Evolutionary conservation across 176 grass and related monocot genomes (phyloP).

Genomic region (Eragrostis curvula): DNA sequence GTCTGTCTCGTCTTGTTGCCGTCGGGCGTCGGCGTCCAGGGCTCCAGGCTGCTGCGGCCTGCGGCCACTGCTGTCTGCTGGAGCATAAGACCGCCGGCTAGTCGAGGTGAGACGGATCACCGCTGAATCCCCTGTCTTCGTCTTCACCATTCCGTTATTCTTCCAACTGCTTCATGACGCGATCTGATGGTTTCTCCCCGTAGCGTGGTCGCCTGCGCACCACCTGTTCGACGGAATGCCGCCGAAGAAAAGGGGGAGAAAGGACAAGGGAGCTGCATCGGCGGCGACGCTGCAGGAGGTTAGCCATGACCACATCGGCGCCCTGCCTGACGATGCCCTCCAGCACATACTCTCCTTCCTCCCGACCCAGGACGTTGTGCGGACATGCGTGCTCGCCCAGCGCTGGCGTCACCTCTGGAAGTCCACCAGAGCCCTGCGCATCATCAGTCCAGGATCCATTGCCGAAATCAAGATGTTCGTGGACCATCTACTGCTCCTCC

Average conservation of each 20-base stretch:
- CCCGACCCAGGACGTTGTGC: background rate
- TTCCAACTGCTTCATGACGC: too few relatives aligned
- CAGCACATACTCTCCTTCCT: background rate
- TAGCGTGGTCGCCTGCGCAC: background rate
- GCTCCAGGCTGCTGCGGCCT: too few relatives aligned
- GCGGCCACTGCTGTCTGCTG: too few relatives aligned
- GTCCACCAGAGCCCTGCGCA: background rate
- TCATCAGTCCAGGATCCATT: background rate
- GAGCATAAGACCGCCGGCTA: too few relatives aligned
- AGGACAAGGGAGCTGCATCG: background rate
- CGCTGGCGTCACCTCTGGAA: background rate
- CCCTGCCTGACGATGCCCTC: background rate
- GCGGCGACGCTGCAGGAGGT: background rate
- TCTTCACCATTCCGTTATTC: too few relatives aligned
- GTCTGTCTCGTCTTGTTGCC: too few relatives aligned
- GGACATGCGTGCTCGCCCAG: background rate
- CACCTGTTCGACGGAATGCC: constrained; percentile 1
- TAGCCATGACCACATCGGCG: background rate
- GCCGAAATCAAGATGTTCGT: background rate
- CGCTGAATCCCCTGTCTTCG: too few relatives aligned
- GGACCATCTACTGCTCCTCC: background rate
- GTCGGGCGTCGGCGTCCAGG: too few relatives aligned
- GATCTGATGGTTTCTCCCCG: background rate
- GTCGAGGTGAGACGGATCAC: too few relatives aligned
- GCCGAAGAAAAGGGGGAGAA: background rate